Percentiles rank a stretch among this genome's conserved stretches.
phyloP scores from a whole-genome alignment of 495 filamentous ascomycete species.

The Xylaria grammica region DNA sequence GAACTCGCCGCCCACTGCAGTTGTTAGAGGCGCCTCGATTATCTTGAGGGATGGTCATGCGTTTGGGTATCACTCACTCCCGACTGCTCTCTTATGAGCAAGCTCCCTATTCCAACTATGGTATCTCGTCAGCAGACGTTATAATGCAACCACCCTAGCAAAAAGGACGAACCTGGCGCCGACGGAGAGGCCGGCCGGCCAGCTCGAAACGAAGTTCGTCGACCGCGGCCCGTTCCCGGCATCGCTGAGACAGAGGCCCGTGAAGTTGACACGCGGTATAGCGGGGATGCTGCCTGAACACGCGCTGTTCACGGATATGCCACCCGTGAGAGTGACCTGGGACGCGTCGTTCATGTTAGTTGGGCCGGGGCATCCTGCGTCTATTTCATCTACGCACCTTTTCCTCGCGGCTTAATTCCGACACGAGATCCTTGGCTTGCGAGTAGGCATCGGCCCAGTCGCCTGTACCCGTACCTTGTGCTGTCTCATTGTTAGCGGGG shows the following conservation, averaged over 20 bases:
- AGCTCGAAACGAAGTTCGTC: slow-evolving; percentile 66
- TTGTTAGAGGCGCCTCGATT: neutral
- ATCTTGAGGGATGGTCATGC: neutral
- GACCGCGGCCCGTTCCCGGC: slow-evolving; percentile 65
- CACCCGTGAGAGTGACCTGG: slow-evolving; percentile 59
- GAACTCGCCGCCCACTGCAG: slow-evolving; percentile 56
- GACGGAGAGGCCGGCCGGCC: slow-evolving; percentile 61
- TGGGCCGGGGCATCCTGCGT: neutral
- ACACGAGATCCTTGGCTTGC: slow-evolving; percentile 60
- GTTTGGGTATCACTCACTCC: slow-evolving; percentile 42
- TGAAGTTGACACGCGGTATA: slow-evolving; percentile 62
- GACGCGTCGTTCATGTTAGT: neutral
- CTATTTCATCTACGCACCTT: slow-evolving; percentile 48
- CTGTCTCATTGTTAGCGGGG: slow-evolving; percentile 73
- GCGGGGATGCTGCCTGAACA: slow-evolving; percentile 59
- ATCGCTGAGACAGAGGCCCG: slow-evolving; percentile 68
- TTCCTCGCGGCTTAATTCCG: slow-evolving; percentile 63
- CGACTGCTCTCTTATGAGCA: slow-evolving; percentile 50
- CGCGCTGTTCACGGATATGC: slow-evolving; percentile 45
- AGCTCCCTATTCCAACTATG: slow-evolving; percentile 64
- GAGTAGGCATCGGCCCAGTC: slow-evolving; percentile 55
- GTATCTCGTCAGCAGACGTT: slow-evolving; percentile 21
- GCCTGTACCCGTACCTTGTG: slow-evolving; percentile 43
- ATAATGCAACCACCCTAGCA: neutral
- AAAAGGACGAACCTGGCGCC: slow-evolving; percentile 57